A percentile compares a stretch with the other conserved stretches of the same genome.
Conservation (phyloP, 768 basidiomycete species). For the Mycena galopus region DNA sequence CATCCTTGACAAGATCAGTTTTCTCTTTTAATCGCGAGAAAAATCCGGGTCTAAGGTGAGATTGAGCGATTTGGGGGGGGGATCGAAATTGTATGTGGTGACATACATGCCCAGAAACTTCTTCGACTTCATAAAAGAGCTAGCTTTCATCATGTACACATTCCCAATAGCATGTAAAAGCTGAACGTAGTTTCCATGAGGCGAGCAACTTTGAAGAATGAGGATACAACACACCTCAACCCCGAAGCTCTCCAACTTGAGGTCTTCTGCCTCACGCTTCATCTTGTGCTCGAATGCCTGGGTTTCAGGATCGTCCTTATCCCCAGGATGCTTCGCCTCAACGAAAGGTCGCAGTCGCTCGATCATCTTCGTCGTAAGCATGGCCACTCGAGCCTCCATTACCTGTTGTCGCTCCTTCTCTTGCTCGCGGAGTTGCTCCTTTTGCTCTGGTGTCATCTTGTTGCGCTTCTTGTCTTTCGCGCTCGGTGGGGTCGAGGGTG, state of each 20-base stretch:
- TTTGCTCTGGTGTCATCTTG: conserved; percentile 86
- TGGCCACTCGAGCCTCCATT: conserved; percentile 82
- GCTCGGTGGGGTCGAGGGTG: conserved; percentile 34
- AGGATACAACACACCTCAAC: conserved; percentile 73
- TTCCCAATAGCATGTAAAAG: conserved; percentile 91
- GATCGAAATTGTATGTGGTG: conserved; percentile 31
- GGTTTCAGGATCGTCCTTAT: conserved; percentile 87
- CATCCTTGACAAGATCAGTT: conserved; percentile 92
- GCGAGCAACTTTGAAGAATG: conserved; percentile 1
- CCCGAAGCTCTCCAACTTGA: conserved; percentile 98
- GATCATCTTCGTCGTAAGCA: conserved; percentile 81
- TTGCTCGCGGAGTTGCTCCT: conserved; percentile 83
- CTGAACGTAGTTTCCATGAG: conserved; percentile 50
- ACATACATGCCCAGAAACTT: conserved; percentile 91
- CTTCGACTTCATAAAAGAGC: conserved; percentile 90
- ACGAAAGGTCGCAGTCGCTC: conserved; percentile 92
- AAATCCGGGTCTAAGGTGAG: conserved; percentile 79
- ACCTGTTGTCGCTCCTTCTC: conserved; percentile 85
- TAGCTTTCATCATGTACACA: conserved; percentile 94
- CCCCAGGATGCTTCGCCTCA: conserved; percentile 88
- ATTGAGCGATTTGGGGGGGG: background rate
- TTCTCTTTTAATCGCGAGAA: conserved; percentile 96
- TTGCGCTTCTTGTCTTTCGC: conserved; percentile 58
- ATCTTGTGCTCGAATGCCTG: conserved; percentile 82
- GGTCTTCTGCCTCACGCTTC: conserved; percentile 88